Evolutionary conservation across 805 yeast species (phyloP).

Genomic region (Blastobotrys parvus): DNA sequence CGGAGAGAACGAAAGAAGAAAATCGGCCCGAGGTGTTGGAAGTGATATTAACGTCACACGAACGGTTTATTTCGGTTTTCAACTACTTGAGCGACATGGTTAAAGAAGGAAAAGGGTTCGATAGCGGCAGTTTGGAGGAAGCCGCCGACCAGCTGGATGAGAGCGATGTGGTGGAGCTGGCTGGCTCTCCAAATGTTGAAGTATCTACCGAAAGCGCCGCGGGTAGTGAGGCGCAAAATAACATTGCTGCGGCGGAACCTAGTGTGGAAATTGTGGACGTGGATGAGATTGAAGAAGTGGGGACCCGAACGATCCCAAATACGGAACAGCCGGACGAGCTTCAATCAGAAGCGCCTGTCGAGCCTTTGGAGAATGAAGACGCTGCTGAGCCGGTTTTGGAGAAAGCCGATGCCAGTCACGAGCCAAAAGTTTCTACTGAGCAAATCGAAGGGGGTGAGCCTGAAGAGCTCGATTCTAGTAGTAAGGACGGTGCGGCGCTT

Average conservation of each 20-base stretch:
- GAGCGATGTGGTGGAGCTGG: background rate
- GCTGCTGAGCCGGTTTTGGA: background rate
- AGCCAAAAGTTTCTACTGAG: no score
- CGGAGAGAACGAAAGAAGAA: slow-evolving; percentile 10
- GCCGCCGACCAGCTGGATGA: slow-evolving; percentile 1
- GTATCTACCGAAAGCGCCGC: background rate
- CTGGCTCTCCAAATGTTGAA: background rate
- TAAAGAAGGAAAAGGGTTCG: slow-evolving; percentile 8
- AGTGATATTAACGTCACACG: slow-evolving; percentile 6
- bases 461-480: background rate
- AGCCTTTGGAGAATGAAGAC: background rate
- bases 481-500: background rate
- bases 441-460: background rate
- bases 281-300: background rate
- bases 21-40: slow-evolving; percentile 7
- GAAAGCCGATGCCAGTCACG: background rate
- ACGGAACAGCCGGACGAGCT: no score
- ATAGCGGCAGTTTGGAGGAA: slow-evolving; percentile 5
- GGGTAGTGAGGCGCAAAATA: background rate
- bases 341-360: no score
- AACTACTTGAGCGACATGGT: slow-evolving; percentile 13
- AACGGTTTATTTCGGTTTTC: slow-evolving; percentile 17
- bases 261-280: background rate
- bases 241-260: background rate
- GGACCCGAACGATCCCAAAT: no score